Evolutionary conservation across 2,329 filamentous ascomycete genomes (phyloP).

Genomic region (Fusarium decemcellulare): DNA sequence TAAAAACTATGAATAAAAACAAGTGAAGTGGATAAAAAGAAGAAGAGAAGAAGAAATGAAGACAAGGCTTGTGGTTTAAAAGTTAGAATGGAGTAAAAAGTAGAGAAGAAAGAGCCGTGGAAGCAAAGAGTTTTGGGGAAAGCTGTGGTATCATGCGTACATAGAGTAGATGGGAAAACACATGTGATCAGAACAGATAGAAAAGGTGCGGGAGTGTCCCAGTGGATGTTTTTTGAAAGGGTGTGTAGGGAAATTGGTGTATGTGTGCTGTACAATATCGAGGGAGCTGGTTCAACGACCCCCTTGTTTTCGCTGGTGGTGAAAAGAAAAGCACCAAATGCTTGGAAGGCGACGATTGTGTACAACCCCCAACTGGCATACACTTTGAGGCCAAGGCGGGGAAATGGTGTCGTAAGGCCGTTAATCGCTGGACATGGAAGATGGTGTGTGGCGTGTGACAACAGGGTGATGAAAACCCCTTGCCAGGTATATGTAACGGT

Average conservation of each 20-base stretch:
- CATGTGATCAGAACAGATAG: conserved; percentile 36
- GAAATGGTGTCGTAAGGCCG: conserved; percentile 33
- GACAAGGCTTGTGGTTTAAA: conserved; percentile 20
- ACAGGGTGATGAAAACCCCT: not conserved
- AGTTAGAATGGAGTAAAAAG: conserved; percentile 20
- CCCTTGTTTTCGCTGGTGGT: not conserved
- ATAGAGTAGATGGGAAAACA: conserved; percentile 22
- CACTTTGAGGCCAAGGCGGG: conserved; percentile 27
- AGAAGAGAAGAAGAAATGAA: conserved; percentile 7
- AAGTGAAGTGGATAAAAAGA: conserved; percentile 15
- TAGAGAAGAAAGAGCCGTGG: conserved; percentile 33
- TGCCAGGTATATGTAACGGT: conserved; percentile 33
- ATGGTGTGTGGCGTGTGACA: conserved; percentile 15
- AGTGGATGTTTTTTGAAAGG: conserved; percentile 15
- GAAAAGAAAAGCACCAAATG: conserved; percentile 15
- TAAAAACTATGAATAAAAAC: conserved; percentile 12
- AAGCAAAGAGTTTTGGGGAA: conserved; percentile 24
- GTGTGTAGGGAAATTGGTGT: conserved; percentile 20
- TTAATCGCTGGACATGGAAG: conserved; percentile 34
- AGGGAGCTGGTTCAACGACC: conserved; percentile 7
- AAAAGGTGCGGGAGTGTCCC: conserved; percentile 25
- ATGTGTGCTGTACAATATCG: conserved; percentile 3
- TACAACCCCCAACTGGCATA: conserved; percentile 23
- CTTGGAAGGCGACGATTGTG: conserved; percentile 15
- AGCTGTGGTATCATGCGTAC: conserved; percentile 44